Conservation (phyloP, 2,329 filamentous ascomycete species). For the Fusarium neocosmosporiellum region DNA sequence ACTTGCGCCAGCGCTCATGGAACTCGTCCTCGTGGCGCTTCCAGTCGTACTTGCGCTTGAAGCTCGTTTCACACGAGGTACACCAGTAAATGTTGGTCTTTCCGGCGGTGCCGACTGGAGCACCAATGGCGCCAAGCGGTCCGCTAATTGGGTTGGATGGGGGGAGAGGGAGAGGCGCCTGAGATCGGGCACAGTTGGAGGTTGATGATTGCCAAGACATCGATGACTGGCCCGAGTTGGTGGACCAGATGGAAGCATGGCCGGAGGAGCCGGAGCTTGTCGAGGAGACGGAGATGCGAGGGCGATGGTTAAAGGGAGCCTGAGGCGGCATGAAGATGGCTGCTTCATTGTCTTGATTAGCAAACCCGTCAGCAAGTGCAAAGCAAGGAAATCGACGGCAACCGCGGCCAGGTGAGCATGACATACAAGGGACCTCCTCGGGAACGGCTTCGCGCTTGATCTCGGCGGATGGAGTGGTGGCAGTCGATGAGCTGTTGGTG, state of each 20-base stretch:
- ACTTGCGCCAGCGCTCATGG: constrained; percentile 75
- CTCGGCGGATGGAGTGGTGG: constrained; percentile 40
- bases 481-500: constrained; percentile 33
- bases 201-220: constrained; percentile 54
- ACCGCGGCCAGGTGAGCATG: constrained; percentile 11
- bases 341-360: constrained; percentile 35
- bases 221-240: constrained; percentile 53
- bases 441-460: constrained; percentile 46
- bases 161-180: constrained; percentile 52
- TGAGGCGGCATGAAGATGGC: constrained; percentile 50
- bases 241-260: constrained; percentile 60
- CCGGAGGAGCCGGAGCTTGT: constrained; percentile 62
- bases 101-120: constrained; percentile 42
- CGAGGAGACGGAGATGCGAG: constrained; percentile 61
- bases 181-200: constrained; percentile 48
- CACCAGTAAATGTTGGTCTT: constrained; percentile 66
- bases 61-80: constrained; percentile 71
- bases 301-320: constrained; percentile 54
- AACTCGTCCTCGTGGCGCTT: constrained; percentile 77
- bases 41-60: constrained; percentile 77
- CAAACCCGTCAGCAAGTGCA: constrained; percentile 16
- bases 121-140: constrained; percentile 43
- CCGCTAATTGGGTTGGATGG: constrained; percentile 49
- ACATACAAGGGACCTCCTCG: constrained; percentile 45
- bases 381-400: not conserved